Evolutionary conservation across 345 rosid genomes (phyloP), one percentile per base, ranked within the genome.

Genomic region (Eucalyptus coolabah): DNA sequence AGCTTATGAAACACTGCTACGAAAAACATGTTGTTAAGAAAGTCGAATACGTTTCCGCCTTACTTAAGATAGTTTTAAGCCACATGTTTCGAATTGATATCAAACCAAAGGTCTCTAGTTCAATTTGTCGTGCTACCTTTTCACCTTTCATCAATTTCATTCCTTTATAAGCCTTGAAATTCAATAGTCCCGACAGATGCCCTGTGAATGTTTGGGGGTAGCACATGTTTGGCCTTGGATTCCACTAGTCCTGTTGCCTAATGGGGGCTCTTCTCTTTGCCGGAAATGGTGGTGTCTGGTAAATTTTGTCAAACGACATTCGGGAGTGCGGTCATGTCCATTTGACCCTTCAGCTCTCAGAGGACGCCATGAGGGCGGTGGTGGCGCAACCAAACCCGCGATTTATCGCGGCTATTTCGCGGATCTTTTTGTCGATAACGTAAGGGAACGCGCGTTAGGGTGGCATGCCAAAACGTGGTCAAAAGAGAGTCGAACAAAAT

Each of bases 1-100:
- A 65, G 37, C 77, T n/a, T 13, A 0, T 65, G 40, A n/a, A 65
- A n/a, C 9, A 0, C 18, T 15, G 0, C 17, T 7, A 65, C 37
- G 19, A 8, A n/a, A n/a, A 28, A 17, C 37, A 8, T n/a, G 37
- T 60, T 30, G 32, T 65, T 30, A 30, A 63, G 37, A 65, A 65
- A 28, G 37, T 15, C 11, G 9, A 65, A 65, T 65, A 13, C 18
- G 16, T 30, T 63, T 63, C 72, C 34, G 34, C 32, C 34, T 30
- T 63, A 14, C 14, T 30, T 63, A 14, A 30, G 72, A 56, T 23
- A 24, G 63, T 56, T 56, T 10, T 24, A 26, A 24, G 14, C 14
- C 13, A 7, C 77, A n/a, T 65, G 10, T n/a, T 65, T 65, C 19
- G 0, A 16, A n/a, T n/a, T 3, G 77, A 16, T 65, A 65, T 65